Conservation (phyloP, 192 early-diverging fungal genomes). For the Pilobolus umbonatus region DNA sequence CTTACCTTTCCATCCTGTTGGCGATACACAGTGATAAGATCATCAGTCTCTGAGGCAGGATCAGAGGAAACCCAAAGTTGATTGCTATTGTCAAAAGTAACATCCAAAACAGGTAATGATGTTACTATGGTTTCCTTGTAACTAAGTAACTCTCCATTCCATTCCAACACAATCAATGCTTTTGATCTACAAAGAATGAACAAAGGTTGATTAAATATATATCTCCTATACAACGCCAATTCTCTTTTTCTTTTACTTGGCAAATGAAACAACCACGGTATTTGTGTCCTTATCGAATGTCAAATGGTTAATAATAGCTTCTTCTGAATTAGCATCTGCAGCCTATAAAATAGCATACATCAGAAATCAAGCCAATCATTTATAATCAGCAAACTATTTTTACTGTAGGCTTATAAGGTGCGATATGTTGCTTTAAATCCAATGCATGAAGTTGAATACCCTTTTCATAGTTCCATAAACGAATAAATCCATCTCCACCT, state of each 20-base stretch:
- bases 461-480: constrained; percentile 66
- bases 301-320: constrained; percentile 19
- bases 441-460: constrained; percentile 66
- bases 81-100: constrained; percentile 13
- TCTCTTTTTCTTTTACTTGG: constrained; percentile 18
- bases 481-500: constrained; percentile 77
- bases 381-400: neutral
- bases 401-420: constrained; percentile 18
- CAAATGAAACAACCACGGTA: constrained; percentile 18
- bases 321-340: constrained; percentile 20
- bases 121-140: constrained; percentile 10
- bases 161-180: constrained; percentile 18
- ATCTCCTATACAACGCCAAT: neutral
- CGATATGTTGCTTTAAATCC: constrained; percentile 41
- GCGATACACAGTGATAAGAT: constrained; percentile 10
- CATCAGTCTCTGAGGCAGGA: neutral
- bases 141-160: constrained; percentile 4
- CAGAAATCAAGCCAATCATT: neutral
- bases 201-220: neutral
- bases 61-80: constrained; percentile 18
- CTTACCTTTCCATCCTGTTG: constrained; percentile 14
- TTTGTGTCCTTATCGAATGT: constrained; percentile 6
- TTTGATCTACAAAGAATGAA: neutral
- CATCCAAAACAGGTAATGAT: constrained; percentile 8
- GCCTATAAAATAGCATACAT: constrained; percentile 1